These are phyloP conservation scores for Coffea canephora DNA, from an alignment of 257 asterid species.

Conservation along the genomic window DNA sequence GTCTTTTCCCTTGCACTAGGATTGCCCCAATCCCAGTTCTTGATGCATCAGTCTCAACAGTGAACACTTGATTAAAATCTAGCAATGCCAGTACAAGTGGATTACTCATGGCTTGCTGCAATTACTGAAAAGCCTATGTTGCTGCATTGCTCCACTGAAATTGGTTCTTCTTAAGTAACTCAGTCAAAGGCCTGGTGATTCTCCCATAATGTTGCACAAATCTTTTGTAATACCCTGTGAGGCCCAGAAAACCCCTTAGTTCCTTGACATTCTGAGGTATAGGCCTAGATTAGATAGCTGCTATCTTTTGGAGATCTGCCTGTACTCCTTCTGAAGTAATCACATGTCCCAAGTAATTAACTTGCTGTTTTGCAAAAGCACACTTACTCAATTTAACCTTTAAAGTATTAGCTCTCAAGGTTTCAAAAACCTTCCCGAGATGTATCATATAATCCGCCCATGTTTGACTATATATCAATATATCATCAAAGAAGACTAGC, in stretches of 20 bases:
- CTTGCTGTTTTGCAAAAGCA: background rate
- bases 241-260: background rate
- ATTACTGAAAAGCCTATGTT: background rate
- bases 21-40: background rate
- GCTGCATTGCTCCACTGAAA: background rate
- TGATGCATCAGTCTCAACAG: background rate
- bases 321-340: background rate
- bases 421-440: background rate
- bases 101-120: background rate
- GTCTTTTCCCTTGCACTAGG: background rate
- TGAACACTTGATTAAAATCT: background rate
- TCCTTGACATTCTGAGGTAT: background rate
- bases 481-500: background rate
- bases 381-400: background rate
- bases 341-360: background rate
- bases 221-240: background rate
- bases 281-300: background rate
- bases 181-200: background rate
- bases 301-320: background rate
- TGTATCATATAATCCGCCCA: background rate
- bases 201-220: background rate
- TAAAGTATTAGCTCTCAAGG: background rate
- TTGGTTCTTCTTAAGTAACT: background rate
- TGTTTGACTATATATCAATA: background rate
- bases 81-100: background rate